Evolutionary conservation across 106 monocot species (phyloP), one percentile per base, ranked within the genome.

Genomic region (Alisma plantagoaquatica): DNA sequence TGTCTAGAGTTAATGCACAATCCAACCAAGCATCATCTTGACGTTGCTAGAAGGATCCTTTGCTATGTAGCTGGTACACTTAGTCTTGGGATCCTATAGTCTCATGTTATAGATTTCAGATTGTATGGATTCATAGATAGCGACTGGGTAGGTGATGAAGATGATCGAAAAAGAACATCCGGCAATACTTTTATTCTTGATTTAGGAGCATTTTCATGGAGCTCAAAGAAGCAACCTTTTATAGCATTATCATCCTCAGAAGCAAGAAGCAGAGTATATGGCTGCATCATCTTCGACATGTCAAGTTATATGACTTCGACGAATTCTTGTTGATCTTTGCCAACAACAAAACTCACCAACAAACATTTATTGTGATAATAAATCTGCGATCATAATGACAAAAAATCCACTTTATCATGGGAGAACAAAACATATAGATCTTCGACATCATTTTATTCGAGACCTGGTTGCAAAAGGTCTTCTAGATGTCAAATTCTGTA

Each of bases 121-220:
- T 22, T 57, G 2, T 20, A 43, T 41, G 43, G 42, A 4, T 57
- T 23, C 21, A 35, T 43, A 3, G 57, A 57, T 8, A 57, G 43
- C 28, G 57, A 57, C 43, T 57, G 57, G 27, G 41, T 24, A 8
- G 57, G 43, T 14, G 14, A n/a, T 12, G 17, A 43, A 26, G 43
- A 43, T 27, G 57, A 57, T 15, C 23, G 32, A 43, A 57, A 21
- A 27, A 57, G 57, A 12, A 57, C 43, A 43, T 42, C 43, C 27
- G 27, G 57, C 1, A 26, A 57, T 57, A 26, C 28, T 17, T 57
- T 57, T 27, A 12, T 8, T 21, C 11, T 43, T 41, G 57, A 43
- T 35, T 24, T 4, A 11, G 19, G n/a, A 16, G 22, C 29, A 11
- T 43, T 58, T 43, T n/a, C 57, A 15, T 58, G 43, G 43, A 9